Evolutionary conservation across 352 stramenopile genomes (phyloP).

Genomic region (Phytophthora pluvialis): DNA sequence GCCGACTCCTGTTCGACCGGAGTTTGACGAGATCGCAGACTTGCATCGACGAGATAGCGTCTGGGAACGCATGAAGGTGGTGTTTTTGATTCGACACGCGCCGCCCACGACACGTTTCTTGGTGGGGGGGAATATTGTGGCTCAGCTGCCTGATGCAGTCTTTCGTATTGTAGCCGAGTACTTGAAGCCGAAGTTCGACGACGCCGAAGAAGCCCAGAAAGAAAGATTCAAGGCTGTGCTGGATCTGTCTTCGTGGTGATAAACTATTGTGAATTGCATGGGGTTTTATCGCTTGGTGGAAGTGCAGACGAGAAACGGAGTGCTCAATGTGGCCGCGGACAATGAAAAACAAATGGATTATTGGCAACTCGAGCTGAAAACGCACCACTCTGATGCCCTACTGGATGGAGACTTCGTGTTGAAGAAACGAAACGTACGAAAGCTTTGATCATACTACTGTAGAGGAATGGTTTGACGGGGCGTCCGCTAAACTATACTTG

Average conservation of each 20-base stretch:
- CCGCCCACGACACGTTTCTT: background rate
- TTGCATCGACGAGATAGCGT: conserved; percentile 28
- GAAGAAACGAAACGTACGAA: no score
- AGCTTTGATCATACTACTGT: no score
- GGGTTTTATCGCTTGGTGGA: no score
- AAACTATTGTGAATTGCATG: no score
- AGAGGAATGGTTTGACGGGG: no score
- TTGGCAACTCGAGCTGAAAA: no score
- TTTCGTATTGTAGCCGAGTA: conserved; percentile 27
- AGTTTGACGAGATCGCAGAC: conserved; percentile 22
- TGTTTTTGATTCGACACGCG: conserved; percentile 32
- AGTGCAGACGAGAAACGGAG: conserved; percentile 2
- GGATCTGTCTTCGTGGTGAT: conserved; percentile 28
- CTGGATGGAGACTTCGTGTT: no score
- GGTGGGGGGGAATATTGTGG: conserved; percentile 20
- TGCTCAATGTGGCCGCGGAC: background rate
- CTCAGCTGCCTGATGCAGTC: conserved; percentile 7
- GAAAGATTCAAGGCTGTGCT: conserved; percentile 31
- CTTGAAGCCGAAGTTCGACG: conserved; percentile 31
- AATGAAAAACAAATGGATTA: no score
- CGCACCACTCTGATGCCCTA: no score
- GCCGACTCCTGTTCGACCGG: background rate
- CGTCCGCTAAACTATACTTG: no score
- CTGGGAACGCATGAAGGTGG: conserved; percentile 21
- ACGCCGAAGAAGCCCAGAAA: conserved; percentile 32